phyloP scores from a whole-genome alignment of 176 grass and related monocot species.

The Ensete ventricosum region DNA sequence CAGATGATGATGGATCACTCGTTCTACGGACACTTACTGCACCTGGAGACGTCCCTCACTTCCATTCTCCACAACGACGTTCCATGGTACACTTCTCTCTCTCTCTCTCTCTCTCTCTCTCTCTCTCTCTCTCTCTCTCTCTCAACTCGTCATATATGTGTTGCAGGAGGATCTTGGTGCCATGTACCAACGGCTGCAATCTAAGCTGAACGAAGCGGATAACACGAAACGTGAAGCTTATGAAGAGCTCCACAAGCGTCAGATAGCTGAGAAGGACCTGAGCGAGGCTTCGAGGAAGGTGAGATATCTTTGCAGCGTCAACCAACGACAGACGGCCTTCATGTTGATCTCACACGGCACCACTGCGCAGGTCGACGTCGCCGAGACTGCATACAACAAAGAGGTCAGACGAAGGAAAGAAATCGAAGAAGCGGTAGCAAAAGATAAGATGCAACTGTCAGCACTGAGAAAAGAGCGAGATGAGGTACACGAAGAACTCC shows the following conservation, averaged over 20 bases:
- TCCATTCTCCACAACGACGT: neutral
- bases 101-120: too few relatives aligned
- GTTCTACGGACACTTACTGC: conserved; percentile 11
- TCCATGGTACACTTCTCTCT: conserved; percentile 16
- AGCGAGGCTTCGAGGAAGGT: conserved; percentile 30
- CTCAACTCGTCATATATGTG: neutral
- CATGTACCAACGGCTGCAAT: conserved; percentile 7
- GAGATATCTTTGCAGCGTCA: neutral
- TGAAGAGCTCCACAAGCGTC: conserved; percentile 25
- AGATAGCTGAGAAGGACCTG: conserved; percentile 25
- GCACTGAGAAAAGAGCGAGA: conserved; percentile 30
- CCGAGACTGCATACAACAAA: conserved; percentile 30
- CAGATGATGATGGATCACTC: conserved; percentile 19
- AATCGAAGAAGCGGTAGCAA: conserved; percentile 40
- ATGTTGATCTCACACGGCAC: neutral
- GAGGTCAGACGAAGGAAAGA: conserved; percentile 40
- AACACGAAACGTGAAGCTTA: conserved; percentile 9
- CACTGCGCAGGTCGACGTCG: conserved; percentile 38
- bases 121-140: too few relatives aligned
- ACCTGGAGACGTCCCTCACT: conserved; percentile 11
- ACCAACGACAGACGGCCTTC: neutral
- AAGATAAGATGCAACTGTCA: conserved; percentile 26
- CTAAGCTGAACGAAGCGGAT: neutral
- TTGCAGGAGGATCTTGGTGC: conserved; percentile 25
- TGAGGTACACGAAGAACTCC: conserved; percentile 34